These are phyloP conservation scores for Pseudogymnoascus sp. DNA, from an alignment of 2,329 filamentous ascomycete species.

Conservation along the genomic window DNA sequence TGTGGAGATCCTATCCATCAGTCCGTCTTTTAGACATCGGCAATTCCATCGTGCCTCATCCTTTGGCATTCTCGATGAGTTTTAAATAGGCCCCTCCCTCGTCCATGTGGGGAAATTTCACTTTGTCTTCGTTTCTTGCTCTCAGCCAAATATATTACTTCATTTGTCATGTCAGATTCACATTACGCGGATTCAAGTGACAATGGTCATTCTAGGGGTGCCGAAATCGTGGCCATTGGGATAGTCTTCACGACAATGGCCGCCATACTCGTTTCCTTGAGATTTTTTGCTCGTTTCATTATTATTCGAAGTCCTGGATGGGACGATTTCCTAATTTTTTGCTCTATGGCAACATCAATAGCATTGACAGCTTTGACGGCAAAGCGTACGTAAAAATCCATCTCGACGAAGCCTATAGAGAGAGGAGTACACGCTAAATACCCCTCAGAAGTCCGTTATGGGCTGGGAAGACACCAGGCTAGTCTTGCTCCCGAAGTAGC, in stretches of 20 bases:
- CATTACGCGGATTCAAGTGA: neutral
- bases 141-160: neutral
- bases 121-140: neutral
- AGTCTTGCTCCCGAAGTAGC: slow-evolving; percentile 17
- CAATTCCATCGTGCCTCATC: neutral
- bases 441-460: slow-evolving; percentile 21
- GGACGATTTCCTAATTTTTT: slow-evolving; percentile 18
- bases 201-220: neutral
- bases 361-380: slow-evolving; percentile 7
- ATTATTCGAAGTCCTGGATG: slow-evolving; percentile 15
- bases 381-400: neutral
- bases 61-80: neutral
- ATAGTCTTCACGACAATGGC: slow-evolving; percentile 13
- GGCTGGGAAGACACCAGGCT: slow-evolving; percentile 22
- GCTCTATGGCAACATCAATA: slow-evolving; percentile 16
- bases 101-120: neutral
- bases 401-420: neutral
- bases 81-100: neutral
- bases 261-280: slow-evolving; percentile 9
- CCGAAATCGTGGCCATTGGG: neutral
- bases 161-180: neutral
- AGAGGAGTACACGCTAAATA: slow-evolving; percentile 8
- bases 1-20: neutral
- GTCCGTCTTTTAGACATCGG: neutral
- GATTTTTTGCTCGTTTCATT: slow-evolving; percentile 16